A percentile compares a stretch with the other conserved stretches of the same genome.
phyloP scores from a whole-genome alignment of 306 rosid genomes.

The Fagus crenata region DNA sequence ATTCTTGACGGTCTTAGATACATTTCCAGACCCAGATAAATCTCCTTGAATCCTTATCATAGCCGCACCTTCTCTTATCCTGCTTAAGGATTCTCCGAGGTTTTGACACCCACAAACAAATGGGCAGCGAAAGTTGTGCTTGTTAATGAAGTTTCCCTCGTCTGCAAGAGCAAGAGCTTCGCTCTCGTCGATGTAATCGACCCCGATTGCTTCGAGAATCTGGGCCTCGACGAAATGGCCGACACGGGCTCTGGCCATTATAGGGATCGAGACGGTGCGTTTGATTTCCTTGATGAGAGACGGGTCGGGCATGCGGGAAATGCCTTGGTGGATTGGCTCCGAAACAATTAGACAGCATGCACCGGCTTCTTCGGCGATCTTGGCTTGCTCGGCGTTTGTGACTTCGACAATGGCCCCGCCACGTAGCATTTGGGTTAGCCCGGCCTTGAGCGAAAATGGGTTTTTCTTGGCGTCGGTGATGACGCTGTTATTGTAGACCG shows the following conservation, averaged over 20 bases:
- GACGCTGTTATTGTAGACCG: conserved; percentile 48
- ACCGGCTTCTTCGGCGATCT: conserved; percentile 73
- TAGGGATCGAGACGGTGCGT: conserved; percentile 52
- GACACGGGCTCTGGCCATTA: conserved; percentile 57
- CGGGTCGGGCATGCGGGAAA: conserved; percentile 66
- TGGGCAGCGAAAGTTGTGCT: conserved; percentile 56
- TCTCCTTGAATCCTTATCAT: conserved; percentile 70
- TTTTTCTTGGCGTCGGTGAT: conserved; percentile 47
- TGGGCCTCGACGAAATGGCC: conserved; percentile 91
- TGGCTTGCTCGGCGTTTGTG: conserved; percentile 50
- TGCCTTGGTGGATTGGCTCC: conserved; percentile 31
- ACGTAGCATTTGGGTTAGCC: conserved; percentile 52
- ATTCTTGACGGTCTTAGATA: conserved; percentile 40
- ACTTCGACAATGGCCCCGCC: conserved; percentile 69
- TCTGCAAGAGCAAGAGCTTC: conserved; percentile 56
- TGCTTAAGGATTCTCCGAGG: conserved; percentile 67
- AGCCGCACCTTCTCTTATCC: conserved; percentile 72
- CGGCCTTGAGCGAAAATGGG: conserved; percentile 42
- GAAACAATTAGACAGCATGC: conserved; percentile 54
- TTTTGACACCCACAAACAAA: conserved; percentile 57
- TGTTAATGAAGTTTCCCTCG: conserved; percentile 58
- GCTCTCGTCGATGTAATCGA: conserved; percentile 72
- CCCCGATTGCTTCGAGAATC: conserved; percentile 64
- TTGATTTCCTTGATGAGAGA: conserved; percentile 55
- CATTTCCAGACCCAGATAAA: conserved; percentile 42